Evolutionary conservation across 2,329 filamentous ascomycete species (phyloP).

Genomic region (Pseudopithomyces chartarum): DNA sequence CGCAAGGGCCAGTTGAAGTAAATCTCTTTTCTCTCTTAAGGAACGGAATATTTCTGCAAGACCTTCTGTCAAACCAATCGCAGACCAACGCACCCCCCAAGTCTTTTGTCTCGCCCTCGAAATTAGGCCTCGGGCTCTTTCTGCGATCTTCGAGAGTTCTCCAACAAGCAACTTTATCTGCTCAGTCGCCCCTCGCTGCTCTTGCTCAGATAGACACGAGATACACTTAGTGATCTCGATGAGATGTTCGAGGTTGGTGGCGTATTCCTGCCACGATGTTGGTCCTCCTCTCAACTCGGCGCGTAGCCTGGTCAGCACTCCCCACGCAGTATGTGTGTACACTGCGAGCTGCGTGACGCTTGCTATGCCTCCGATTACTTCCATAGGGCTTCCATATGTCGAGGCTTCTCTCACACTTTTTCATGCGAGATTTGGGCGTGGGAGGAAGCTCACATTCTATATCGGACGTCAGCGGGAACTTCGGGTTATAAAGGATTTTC

Average conservation of each 20-base stretch:
- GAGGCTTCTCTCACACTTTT: background rate
- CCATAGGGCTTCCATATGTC: background rate
- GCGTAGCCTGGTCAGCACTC: background rate
- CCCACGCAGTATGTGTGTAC: background rate
- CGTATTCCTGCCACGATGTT: background rate
- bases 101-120: background rate
- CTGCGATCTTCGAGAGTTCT: background rate
- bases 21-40: background rate
- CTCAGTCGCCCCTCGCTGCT: background rate
- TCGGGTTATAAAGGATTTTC: background rate
- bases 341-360: constrained; percentile 1
- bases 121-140: background rate
- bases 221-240: background rate
- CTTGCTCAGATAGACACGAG: background rate
- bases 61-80: background rate
- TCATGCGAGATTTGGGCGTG: background rate
- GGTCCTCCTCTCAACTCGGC: background rate
- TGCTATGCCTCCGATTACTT: background rate
- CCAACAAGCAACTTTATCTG: background rate
- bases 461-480: background rate
- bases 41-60: background rate
- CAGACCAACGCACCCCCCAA: background rate
- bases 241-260: background rate
- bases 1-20: background rate
- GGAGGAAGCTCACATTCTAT: background rate